These are phyloP conservation scores for Globisporangium solare DNA, from an alignment of 352 stramenopile genomes.

Conservation along the genomic window DNA sequence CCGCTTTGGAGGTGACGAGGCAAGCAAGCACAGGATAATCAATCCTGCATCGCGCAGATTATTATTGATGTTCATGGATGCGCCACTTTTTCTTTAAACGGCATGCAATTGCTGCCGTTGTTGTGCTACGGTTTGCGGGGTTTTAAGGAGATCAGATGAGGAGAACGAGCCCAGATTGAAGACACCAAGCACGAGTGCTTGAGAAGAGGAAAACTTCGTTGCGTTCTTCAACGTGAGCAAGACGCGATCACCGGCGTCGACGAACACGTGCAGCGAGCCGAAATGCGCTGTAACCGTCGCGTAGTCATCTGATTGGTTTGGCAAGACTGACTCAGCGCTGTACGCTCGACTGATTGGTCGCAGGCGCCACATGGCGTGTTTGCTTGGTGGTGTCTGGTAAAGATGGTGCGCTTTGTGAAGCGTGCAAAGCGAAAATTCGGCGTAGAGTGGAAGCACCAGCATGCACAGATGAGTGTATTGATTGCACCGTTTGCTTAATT, in stretches of 20 bases:
- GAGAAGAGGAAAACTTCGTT: neutral
- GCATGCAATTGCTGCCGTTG: no score
- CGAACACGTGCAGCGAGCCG: neutral
- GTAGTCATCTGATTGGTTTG: slow-evolving; percentile 5
- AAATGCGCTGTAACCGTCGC: slow-evolving; percentile 2
- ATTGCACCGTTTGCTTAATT: no score
- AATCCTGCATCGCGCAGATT: no score
- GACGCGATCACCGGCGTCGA: no score
- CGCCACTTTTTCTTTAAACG: neutral
- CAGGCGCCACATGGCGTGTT: neutral
- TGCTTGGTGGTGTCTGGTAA: no score
- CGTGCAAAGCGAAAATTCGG: no score
- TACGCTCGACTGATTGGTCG: slow-evolving; percentile 4
- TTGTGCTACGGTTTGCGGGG: no score
- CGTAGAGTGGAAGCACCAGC: no score
- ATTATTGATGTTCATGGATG: neutral
- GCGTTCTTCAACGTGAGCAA: neutral
- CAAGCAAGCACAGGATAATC: neutral
- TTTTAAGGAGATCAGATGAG: no score
- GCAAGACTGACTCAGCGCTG: slow-evolving; percentile 3
- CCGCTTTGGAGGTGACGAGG: slow-evolving; percentile 4
- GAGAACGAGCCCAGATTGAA: no score
- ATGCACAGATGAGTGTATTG: no score
- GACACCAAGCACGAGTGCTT: neutral
- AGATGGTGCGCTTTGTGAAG: no score